phyloP scores from a whole-genome alignment of 2,329 filamentous ascomycete genomes.

The Furcasterigmium sp. region DNA sequence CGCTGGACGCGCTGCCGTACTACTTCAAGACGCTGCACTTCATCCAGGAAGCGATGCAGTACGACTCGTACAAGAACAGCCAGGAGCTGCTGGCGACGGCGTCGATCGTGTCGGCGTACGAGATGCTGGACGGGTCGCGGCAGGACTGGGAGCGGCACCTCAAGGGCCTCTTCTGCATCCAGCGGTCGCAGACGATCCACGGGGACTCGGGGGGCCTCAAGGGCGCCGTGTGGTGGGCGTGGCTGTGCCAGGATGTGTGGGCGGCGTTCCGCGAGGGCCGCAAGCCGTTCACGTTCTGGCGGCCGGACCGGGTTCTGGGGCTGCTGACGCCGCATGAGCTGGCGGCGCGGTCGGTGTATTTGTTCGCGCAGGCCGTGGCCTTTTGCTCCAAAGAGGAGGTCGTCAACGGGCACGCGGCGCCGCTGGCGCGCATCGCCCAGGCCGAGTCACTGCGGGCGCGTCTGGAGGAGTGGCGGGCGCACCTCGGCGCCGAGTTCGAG shows the following conservation, averaged over 20 bases:
- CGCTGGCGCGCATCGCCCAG: constrained; percentile 39
- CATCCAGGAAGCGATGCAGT: constrained; percentile 53
- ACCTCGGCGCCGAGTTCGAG: constrained; percentile 36
- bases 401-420: constrained; percentile 10
- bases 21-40: constrained; percentile 61
- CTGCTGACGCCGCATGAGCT: constrained; percentile 47
- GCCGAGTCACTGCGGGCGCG: constrained; percentile 39
- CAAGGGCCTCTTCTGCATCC: constrained; percentile 62
- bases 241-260: constrained; percentile 61
- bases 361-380: constrained; percentile 51
- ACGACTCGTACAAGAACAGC: constrained; percentile 51
- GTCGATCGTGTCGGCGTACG: constrained; percentile 58
- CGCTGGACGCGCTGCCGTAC: constrained; percentile 34
- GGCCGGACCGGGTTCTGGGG: constrained; percentile 40
- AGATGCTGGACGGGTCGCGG: constrained; percentile 56
- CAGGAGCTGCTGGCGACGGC: constrained; percentile 54
- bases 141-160: constrained; percentile 56
- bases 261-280: constrained; percentile 55
- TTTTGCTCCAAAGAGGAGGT: constrained; percentile 40
- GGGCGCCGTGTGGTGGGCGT: constrained; percentile 60
- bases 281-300: constrained; percentile 53
- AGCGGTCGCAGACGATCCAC: constrained; percentile 55
- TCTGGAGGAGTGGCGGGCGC: constrained; percentile 42
- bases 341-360: constrained; percentile 46
- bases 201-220: constrained; percentile 52